Evolutionary conservation across 2,329 filamentous ascomycete genomes (phyloP).

Genomic region (Corinectria fuckeliana): DNA sequence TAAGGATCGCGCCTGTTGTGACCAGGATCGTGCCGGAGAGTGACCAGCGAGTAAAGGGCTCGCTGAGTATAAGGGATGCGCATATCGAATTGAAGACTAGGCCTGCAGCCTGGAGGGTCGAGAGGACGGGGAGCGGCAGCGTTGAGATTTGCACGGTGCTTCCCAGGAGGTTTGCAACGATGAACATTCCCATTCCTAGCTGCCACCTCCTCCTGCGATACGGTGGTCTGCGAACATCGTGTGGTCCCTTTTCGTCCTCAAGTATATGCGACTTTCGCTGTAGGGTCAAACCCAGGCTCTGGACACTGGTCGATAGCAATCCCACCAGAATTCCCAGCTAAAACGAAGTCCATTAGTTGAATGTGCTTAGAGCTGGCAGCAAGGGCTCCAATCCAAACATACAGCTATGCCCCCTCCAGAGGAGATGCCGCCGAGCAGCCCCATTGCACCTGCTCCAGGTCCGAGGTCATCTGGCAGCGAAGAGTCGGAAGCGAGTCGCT

Average conservation of each 20-base stretch:
- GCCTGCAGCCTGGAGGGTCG: slow-evolving; percentile 92
- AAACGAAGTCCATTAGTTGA: slow-evolving; percentile 30
- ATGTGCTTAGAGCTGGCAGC: background rate
- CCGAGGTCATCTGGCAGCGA: slow-evolving; percentile 55
- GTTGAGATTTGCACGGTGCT: slow-evolving; percentile 98
- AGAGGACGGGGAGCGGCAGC: slow-evolving; percentile 89
- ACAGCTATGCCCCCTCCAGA: slow-evolving; percentile 80
- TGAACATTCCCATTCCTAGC: slow-evolving; percentile 96
- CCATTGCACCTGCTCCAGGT: slow-evolving; percentile 62
- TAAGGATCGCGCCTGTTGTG: slow-evolving; percentile 85
- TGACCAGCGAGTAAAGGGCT: slow-evolving; percentile 95
- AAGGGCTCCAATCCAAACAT: slow-evolving; percentile 44
- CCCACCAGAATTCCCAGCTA: slow-evolving; percentile 94
- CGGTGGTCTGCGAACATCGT: slow-evolving; percentile 81
- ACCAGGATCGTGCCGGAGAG: slow-evolving; percentile 88
- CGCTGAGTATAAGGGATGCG: slow-evolving; percentile 88
- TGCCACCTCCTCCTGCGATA: slow-evolving; percentile 94
- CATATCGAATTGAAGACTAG: slow-evolving; percentile 99
- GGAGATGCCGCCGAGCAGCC: slow-evolving; percentile 76
- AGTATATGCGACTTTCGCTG: slow-evolving; percentile 98
- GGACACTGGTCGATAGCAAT: slow-evolving; percentile 89
- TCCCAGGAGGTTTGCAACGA: slow-evolving; percentile 90
- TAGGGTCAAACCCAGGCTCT: slow-evolving; percentile 92
- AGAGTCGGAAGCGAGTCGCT: slow-evolving; percentile 26
- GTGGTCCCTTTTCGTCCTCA: slow-evolving; percentile 88